Base-by-base conservation (phyloP, 495 filamentous ascomycete species). In the Podospora sp. region DNA sequence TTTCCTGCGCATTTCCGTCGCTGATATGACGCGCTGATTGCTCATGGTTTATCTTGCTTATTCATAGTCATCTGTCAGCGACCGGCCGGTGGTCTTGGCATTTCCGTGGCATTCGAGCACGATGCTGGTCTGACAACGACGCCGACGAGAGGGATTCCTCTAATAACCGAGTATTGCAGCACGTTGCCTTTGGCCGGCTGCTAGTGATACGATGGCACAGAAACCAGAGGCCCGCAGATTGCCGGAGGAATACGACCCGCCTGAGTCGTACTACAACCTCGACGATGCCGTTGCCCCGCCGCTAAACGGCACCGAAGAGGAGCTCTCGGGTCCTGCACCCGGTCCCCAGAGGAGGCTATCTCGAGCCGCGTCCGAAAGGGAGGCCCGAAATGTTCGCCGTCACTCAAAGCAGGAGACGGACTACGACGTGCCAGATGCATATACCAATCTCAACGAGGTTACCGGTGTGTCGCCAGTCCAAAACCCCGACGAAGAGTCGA, bases 381-480 rank as follows among this genome's bases (percentile, higher is more conserved):
- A 59, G 25, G 53, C 36, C 20, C 66, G 59, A 52, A 70, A 56
- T 66, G 66, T 57, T 61, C 69, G 52, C 25, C 70, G 26, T 63
- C 69, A 35, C 22, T 73, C 67, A 27, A 24, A 33, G 26, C 53
- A 69, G 4, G 21, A 18, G 6, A 49, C 51, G 6, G 69, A 73
- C 25, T 84, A 85, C 60, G 69, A 83, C 66, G 71, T 79, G n/a
- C 84, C 83, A 7, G 78, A 82, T 62, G 73, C 72, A 7, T 86
- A 86, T 69, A 75, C 67, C 20, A 81, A 84, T 67, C 72, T 87
- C 22, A 78, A 80, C 62, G 85, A 86, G 68, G 66, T 82, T n/a
- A 72, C 73, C 16, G 74, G 68, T 9, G 74, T 79, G 46, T 76
- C 81, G 35, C 82, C 82, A 20, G 74, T 85, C 9, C 78, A 82